Conservation (phyloP, 129 eudicot species). For the Smallanthus sonchifolius region DNA sequence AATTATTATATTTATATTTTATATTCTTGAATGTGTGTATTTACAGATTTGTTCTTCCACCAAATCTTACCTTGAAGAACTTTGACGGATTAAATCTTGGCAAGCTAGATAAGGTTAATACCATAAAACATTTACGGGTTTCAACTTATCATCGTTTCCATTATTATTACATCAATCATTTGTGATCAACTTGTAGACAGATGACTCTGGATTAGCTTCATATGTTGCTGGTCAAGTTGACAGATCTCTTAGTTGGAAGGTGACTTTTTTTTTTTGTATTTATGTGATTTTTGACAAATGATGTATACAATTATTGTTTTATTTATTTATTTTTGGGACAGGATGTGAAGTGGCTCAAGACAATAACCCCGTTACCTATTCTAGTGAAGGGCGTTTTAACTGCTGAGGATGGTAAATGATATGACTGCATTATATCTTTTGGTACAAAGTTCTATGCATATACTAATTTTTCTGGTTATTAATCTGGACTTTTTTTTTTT, state of each 20-base stretch:
- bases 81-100: slow-evolving; percentile 82
- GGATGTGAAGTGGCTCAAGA: slow-evolving; percentile 92
- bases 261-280: slow-evolving; percentile 9
- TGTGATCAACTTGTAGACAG: slow-evolving; percentile 44
- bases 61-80: slow-evolving; percentile 66
- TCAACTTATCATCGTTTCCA: neutral
- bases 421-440: neutral
- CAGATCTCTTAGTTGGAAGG: slow-evolving; percentile 92
- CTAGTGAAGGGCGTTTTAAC: slow-evolving; percentile 88
- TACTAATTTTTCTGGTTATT: neutral
- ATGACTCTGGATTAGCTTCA: slow-evolving; percentile 89
- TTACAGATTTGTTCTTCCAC: slow-evolving; percentile 68
- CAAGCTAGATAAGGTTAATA: slow-evolving; percentile 64
- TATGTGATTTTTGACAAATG: neutral
- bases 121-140: neutral
- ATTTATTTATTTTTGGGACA: slow-evolving; percentile 17
- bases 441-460: neutral
- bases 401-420: slow-evolving; percentile 78
- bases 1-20: neutral
- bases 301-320: neutral
- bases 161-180: neutral
- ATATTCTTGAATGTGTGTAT: neutral
- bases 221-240: slow-evolving; percentile 88
- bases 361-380: slow-evolving; percentile 78
- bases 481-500: neutral